phyloP scores from a whole-genome alignment of 139 green algal genomes.

The Eudorina sp. region DNA sequence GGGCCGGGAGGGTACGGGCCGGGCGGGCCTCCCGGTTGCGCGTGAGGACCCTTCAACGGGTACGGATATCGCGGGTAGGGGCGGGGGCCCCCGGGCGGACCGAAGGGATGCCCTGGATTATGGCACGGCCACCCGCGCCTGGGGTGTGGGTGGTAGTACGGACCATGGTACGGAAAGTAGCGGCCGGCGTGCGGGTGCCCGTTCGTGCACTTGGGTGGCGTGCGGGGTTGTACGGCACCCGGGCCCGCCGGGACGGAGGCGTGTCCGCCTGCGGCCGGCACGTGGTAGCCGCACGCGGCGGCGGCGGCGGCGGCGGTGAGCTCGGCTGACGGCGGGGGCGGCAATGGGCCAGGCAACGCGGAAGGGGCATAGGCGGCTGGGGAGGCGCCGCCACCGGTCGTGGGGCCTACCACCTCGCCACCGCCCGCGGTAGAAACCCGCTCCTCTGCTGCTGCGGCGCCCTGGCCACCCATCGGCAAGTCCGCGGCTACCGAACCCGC shows the following conservation, averaged over 20 bases:
- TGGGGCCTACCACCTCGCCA: background rate
- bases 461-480: too few relatives aligned
- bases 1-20: background rate
- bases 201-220: background rate
- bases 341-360: too few relatives aligned
- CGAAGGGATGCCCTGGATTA: background rate
- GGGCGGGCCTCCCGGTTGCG: background rate
- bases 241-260: background rate
- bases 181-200: background rate
- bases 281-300: too few relatives aligned
- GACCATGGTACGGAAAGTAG: background rate
- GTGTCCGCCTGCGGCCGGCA: background rate
- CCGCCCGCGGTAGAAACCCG: background rate
- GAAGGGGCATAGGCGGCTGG: too few relatives aligned
- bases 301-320: too few relatives aligned
- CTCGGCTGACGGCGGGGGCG: too few relatives aligned
- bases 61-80: background rate
- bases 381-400: background rate
- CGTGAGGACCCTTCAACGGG: background rate
- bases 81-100: background rate
- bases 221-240: background rate
- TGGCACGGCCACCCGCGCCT: slow-evolving; percentile 3
- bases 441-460: too few relatives aligned
- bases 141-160: too few relatives aligned
- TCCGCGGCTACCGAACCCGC: too few relatives aligned